A percentile compares a stretch with the other conserved stretches of the same genome.
Evolutionary conservation across 208 protist species (phyloP).

Genomic region (Wallacemonas sp.): DNA sequence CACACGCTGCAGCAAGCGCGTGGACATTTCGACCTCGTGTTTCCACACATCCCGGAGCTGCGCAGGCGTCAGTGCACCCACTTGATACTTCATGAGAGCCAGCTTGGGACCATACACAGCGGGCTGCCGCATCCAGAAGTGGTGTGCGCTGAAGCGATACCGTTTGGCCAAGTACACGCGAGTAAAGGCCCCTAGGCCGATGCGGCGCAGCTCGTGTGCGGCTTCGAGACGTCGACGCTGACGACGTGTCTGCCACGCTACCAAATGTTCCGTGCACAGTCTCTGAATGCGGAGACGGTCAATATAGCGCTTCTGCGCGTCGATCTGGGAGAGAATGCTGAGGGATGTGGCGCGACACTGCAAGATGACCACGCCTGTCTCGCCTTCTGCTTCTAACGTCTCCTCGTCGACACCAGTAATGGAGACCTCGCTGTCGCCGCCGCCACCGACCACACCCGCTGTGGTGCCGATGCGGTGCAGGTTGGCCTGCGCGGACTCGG

Average conservation of each 20-base stretch:
- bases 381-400: conserved; percentile 1
- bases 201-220: conserved; percentile 24
- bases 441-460: conserved; percentile 12
- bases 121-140: conserved; percentile 54
- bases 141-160: conserved; percentile 49
- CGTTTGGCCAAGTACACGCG: conserved; percentile 41
- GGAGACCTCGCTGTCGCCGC: not conserved
- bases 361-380: not conserved
- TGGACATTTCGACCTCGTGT: conserved; percentile 14
- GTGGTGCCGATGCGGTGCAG: too few species aligned
- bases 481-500: not conserved
- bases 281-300: conserved; percentile 29
- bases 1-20: conserved; percentile 36
- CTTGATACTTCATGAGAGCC: conserved; percentile 14
- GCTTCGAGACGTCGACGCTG: conserved; percentile 21
- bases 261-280: conserved; percentile 23
- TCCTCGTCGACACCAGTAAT: conserved; percentile 15
- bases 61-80: conserved; percentile 13
- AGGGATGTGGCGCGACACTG: conserved; percentile 31
- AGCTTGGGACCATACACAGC: conserved; percentile 22
- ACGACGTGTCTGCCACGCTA: conserved; percentile 23
- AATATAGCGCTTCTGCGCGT: conserved; percentile 29
- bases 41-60: conserved; percentile 37
- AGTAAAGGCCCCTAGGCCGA: conserved; percentile 31
- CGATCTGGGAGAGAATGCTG: conserved; percentile 26